A percentile compares a stretch with the other conserved stretches of the same genome.
These are phyloP conservation scores for Cicer yamashitae DNA, from an alignment of 306 rosid genomes.

Conservation along the genomic window DNA sequence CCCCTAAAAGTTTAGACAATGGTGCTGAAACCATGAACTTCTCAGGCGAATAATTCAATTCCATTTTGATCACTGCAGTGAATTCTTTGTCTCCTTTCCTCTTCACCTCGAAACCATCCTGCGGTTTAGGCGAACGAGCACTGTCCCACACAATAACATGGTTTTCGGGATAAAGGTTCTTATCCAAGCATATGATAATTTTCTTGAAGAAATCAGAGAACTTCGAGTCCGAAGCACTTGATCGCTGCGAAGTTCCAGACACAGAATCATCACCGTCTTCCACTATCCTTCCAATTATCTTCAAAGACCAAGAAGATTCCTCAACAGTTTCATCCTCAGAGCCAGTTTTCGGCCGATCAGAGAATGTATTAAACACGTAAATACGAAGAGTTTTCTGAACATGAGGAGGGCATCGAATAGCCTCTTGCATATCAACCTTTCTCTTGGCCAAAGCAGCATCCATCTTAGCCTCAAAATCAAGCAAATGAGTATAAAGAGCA, in stretches of 20 bases:
- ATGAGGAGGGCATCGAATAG: conserved; percentile 57
- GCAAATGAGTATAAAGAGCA: conserved; percentile 71
- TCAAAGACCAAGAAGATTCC: conserved; percentile 90
- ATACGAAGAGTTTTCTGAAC: conserved; percentile 73
- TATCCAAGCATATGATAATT: conserved; percentile 79
- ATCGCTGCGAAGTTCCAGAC: conserved; percentile 55
- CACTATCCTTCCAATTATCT: conserved; percentile 83
- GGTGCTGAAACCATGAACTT: conserved; percentile 71
- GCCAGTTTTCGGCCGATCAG: conserved; percentile 49
- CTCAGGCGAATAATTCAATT: conserved; percentile 73
- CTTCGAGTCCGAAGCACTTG: conserved; percentile 51
- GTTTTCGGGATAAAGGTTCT: conserved; percentile 74
- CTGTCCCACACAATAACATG: conserved; percentile 82
- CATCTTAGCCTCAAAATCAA: conserved; percentile 70
- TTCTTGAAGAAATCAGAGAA: conserved; percentile 86
- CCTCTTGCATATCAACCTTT: conserved; percentile 73
- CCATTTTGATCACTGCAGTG: conserved; percentile 65
- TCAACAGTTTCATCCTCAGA: conserved; percentile 52
- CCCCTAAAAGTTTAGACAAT: conserved; percentile 68
- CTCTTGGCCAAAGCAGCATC: conserved; percentile 69
- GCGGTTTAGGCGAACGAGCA: conserved; percentile 65
- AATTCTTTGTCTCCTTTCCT: conserved; percentile 92
- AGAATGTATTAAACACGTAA: conserved; percentile 82
- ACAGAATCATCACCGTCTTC: conserved; percentile 72
- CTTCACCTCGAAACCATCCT: conserved; percentile 94